Evolutionary conservation across 2,329 filamentous ascomycete species (phyloP).

Genomic region (Ophiostoma piceae): DNA sequence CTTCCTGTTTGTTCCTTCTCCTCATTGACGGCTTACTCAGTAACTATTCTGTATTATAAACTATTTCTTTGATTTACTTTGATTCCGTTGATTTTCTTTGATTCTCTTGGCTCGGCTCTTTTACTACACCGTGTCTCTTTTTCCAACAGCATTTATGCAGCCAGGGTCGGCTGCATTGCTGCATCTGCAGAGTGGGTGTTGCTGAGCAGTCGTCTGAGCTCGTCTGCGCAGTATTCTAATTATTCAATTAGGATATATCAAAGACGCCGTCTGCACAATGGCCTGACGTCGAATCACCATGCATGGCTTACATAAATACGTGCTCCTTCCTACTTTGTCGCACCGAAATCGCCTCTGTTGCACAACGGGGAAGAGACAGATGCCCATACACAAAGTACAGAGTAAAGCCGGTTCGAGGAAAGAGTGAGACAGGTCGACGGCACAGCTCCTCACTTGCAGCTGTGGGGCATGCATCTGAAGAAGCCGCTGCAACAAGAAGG

Average conservation of each 20-base stretch:
- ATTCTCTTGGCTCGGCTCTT: neutral
- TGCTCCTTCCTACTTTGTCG: neutral
- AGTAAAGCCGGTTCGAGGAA: neutral
- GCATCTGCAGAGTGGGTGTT: neutral
- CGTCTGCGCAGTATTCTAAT: neutral
- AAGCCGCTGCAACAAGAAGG: neutral
- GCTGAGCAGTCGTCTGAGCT: neutral
- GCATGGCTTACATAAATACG: neutral
- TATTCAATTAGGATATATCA: too few species aligned
- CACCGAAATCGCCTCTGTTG: neutral
- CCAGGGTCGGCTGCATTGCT: neutral
- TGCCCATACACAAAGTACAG: neutral
- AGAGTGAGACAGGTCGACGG: neutral
- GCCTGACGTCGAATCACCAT: neutral
- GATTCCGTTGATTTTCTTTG: neutral
- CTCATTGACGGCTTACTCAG: neutral
- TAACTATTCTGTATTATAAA: too few species aligned
- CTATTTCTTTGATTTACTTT: neutral
- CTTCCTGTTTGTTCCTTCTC: neutral
- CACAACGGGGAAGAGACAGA: neutral
- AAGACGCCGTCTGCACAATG: neutral
- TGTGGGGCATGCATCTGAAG: constrained; percentile 7
- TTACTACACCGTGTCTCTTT: neutral
- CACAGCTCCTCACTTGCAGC: neutral
- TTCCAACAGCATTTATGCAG: neutral